phyloP scores from a whole-genome alignment of 371 early-diverging fungal genomes.

The Syncephalastrum monosporum region DNA sequence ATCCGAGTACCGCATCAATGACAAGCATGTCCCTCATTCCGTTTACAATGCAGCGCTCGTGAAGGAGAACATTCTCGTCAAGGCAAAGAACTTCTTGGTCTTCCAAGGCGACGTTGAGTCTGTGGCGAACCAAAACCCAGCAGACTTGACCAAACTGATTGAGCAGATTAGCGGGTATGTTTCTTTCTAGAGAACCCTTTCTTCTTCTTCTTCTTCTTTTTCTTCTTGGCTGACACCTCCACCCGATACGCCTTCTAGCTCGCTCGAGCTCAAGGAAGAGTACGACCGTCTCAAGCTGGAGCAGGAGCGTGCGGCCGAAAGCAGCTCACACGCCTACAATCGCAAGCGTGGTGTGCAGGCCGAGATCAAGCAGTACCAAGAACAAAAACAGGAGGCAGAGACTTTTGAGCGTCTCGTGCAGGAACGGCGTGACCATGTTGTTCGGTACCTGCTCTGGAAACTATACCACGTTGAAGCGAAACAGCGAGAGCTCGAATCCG shows the following conservation, averaged over 20 bases:
- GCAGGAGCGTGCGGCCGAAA: slow-evolving; percentile 87
- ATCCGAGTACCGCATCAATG: slow-evolving; percentile 90
- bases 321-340: slow-evolving; percentile 84
- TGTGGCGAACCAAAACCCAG: slow-evolving; percentile 94
- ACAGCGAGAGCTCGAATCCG: slow-evolving; percentile 26
- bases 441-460: slow-evolving; percentile 82
- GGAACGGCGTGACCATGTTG: slow-evolving; percentile 56
- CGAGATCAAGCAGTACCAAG: slow-evolving; percentile 89
- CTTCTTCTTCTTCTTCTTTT: not conserved
- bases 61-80: slow-evolving; percentile 88
- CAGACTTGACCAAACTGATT: slow-evolving; percentile 90
- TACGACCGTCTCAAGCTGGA: slow-evolving; percentile 83
- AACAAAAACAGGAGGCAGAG: slow-evolving; percentile 91
- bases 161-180: slow-evolving; percentile 93
- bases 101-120: slow-evolving; percentile 99
- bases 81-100: slow-evolving; percentile 97
- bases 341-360: slow-evolving; percentile 83
- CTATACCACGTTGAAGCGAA: slow-evolving; percentile 82
- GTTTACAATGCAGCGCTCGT: slow-evolving; percentile 82
- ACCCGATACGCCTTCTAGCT: slow-evolving; percentile 40
- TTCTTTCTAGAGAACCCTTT: too few species aligned
- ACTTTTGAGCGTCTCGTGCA: slow-evolving; percentile 69
- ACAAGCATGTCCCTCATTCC: slow-evolving; percentile 61
- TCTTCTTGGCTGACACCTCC: slow-evolving; percentile 1
- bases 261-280: slow-evolving; percentile 83